Base-by-base conservation (phyloP, 2,329 filamentous ascomycete species). In the Trichoderma hamatum region DNA sequence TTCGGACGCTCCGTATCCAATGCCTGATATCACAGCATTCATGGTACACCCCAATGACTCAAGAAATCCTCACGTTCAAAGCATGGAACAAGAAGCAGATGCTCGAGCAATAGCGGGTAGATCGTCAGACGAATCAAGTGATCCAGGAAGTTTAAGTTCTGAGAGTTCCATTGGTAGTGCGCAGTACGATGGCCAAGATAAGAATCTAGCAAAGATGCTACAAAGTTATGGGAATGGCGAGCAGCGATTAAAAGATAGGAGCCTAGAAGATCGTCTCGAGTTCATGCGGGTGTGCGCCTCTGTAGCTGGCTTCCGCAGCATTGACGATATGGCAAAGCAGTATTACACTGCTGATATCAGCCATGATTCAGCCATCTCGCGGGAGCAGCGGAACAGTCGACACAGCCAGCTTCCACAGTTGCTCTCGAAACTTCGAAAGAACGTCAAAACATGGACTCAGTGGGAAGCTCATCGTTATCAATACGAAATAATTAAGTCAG, bases 391-490 rank as follows among this genome's bases (percentile, higher is more conserved):
- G 3, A 55, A 59, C 3, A 69, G 67, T 19, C 19, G 67, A 16
- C 67, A 69, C 34, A 69, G 67, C 52, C 58, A 69, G 26, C 51
- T 69, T 11, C 67, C 67, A 28, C 49, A 46, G 5, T 10, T 69
- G 16, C 51, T 69, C 6, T 56, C 58, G 19, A 51, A 69, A 36
- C 21, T 69, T 24, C 67, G 67, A 2, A 64, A 64, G 26, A 58
- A 54, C 39, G 67, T 59, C n/a, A 63, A 43, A 21, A 28, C 32
- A 9, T 69, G 67, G 67, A 61, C 67, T 1, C 67, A 69, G 51
- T 69, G 67, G 67, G 67, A 69, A 52, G 59, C 67, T 2, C 67
- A 69, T 46, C 55, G 67, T 3, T 69, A 69, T 59, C 67, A 69
- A 32, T 63, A 63, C 26, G 67, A 69, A 51, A 56, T 64, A 16